phyloP scores from a whole-genome alignment of 768 basidiomycete genomes.

The Gyrodon lividus region DNA sequence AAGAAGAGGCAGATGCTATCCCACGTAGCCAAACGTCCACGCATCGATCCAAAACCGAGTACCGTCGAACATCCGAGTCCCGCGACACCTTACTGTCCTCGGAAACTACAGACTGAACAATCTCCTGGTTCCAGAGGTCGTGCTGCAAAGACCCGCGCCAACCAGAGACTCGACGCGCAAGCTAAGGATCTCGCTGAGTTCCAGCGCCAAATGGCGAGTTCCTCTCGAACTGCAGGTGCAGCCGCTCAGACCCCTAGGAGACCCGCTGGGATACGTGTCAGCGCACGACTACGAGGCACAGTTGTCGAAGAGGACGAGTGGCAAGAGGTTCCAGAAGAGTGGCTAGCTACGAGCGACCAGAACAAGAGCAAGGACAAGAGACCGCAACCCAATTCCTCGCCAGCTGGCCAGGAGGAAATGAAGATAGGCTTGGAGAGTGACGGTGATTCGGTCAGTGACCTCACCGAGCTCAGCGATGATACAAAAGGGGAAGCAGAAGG shows the following conservation, averaged over 20 bases:
- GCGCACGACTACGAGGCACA: slow-evolving; percentile 60
- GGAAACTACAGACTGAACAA: slow-evolving; percentile 9
- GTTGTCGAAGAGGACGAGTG: slow-evolving; percentile 60
- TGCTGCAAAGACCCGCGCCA: slow-evolving; percentile 71
- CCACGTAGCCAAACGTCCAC: slow-evolving; percentile 25
- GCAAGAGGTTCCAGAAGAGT: slow-evolving; percentile 79
- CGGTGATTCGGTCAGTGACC: slow-evolving; percentile 62
- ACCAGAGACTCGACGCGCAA: slow-evolving; percentile 64
- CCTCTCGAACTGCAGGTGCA: slow-evolving; percentile 12
- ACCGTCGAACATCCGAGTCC: slow-evolving; percentile 5
- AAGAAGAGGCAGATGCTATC: slow-evolving; percentile 22
- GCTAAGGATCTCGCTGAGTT: slow-evolving; percentile 66
- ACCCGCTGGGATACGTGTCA: slow-evolving; percentile 59
- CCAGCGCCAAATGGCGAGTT: slow-evolving; percentile 42
- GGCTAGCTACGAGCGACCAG: slow-evolving; percentile 39
- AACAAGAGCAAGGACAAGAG: slow-evolving; percentile 16
- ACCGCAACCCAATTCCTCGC: slow-evolving; percentile 5
- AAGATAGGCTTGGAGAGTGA: slow-evolving; percentile 66
- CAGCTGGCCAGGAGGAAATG: slow-evolving; percentile 8
- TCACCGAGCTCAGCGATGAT: slow-evolving; percentile 68
- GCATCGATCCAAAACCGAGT: slow-evolving; percentile 9
- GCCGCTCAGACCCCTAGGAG: slow-evolving; percentile 25
- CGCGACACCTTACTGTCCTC: slow-evolving; percentile 11
- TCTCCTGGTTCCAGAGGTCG: slow-evolving; percentile 46
- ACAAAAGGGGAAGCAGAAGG: slow-evolving; percentile 29